A percentile compares a stretch with the other conserved stretches of the same genome.
phyloP scores from a whole-genome alignment of 257 asterid species.

The Fraxinus quadrangulata region DNA sequence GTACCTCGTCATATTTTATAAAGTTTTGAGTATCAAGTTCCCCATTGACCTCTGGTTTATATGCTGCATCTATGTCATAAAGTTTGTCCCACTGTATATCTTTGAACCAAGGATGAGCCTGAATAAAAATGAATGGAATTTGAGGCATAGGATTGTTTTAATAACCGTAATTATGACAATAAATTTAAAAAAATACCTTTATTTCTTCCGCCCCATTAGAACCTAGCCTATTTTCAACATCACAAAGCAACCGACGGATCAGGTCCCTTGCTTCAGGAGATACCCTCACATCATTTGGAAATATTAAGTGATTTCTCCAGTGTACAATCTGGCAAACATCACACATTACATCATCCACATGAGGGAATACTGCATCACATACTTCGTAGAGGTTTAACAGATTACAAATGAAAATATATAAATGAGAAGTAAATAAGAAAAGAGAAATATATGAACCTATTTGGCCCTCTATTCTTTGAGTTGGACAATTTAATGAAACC shows the following conservation, averaged over 20 bases:
- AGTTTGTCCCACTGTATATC: slow-evolving; percentile 68
- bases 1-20: slow-evolving; percentile 74
- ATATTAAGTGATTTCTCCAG: slow-evolving; percentile 66
- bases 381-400: not conserved
- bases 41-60: slow-evolving; percentile 75
- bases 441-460: not conserved
- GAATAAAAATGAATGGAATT: slow-evolving; percentile 3
- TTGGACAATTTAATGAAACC: not conserved
- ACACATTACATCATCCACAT: slow-evolving; percentile 14
- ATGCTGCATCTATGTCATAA: slow-evolving; percentile 80
- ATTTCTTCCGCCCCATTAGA: slow-evolving; percentile 70
- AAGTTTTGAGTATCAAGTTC: slow-evolving; percentile 88
- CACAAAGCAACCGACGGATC: slow-evolving; percentile 61
- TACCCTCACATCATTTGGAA: slow-evolving; percentile 65
- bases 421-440: not conserved
- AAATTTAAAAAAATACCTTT: slow-evolving; percentile 47
- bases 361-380: slow-evolving; percentile 6
- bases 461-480: not conserved
- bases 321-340: slow-evolving; percentile 58
- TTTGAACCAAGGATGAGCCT: slow-evolving; percentile 95
- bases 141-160: not conserved
- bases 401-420: slow-evolving; percentile 8
- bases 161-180: slow-evolving; percentile 1
- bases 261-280: slow-evolving; percentile 75
- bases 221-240: slow-evolving; percentile 67